Percentiles rank a stretch among this genome's conserved stretches.
Evolutionary conservation across 768 basidiomycete genomes (phyloP).

Genomic region (Fomitopsis pulvina): DNA sequence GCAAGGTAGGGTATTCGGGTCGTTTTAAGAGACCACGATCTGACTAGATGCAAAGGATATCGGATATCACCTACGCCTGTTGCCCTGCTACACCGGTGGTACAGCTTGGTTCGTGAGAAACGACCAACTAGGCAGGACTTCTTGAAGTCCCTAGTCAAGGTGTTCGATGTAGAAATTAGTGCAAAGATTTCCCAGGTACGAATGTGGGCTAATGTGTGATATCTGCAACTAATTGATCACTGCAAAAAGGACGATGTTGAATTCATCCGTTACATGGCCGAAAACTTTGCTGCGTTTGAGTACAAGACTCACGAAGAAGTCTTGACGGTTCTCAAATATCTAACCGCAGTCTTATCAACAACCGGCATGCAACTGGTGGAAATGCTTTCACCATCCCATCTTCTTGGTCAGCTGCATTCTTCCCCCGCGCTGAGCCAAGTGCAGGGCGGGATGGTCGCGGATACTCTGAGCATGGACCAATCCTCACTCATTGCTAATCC

Average conservation of each 20-base stretch:
- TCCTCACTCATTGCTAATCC: too few species aligned
- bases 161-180: slow-evolving; percentile 67
- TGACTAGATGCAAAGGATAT: slow-evolving; percentile 41
- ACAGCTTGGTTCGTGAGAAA: slow-evolving; percentile 86
- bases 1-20: slow-evolving; percentile 36
- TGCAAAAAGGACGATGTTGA: slow-evolving; percentile 65
- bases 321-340: slow-evolving; percentile 72
- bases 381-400: slow-evolving; percentile 59
- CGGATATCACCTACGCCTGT: slow-evolving; percentile 55
- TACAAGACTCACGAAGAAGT: slow-evolving; percentile 96
- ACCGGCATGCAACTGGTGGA: slow-evolving; percentile 81
- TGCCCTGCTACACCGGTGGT: slow-evolving; percentile 88
- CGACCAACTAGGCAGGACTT: slow-evolving; percentile 82
- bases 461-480: too few species aligned
- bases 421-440: too few species aligned
- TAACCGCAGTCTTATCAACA: slow-evolving; percentile 71
- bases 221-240: background rate
- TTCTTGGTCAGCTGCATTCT: slow-evolving; percentile 58
- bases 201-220: background rate
- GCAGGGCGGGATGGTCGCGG: too few species aligned
- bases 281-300: slow-evolving; percentile 88
- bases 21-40: background rate
- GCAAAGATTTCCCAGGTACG: slow-evolving; percentile 53
- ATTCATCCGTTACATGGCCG: slow-evolving; percentile 89
- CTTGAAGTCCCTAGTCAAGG: slow-evolving; percentile 72